These are phyloP conservation scores for Plasmopara viticola DNA, from an alignment of 352 stramenopile species.

Conservation along the genomic window DNA sequence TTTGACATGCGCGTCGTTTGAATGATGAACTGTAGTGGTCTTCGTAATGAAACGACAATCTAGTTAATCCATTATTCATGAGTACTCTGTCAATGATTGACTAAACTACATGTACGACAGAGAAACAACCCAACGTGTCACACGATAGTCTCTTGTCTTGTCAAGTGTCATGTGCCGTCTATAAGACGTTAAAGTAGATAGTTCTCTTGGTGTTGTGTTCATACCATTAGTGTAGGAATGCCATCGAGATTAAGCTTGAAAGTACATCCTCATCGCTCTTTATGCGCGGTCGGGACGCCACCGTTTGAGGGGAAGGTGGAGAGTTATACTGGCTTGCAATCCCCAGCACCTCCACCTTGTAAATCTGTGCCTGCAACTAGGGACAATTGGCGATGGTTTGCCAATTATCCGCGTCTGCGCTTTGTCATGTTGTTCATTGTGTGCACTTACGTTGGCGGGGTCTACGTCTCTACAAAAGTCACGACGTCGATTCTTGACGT, in stretches of 20 bases:
- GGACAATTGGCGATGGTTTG: slow-evolving; percentile 18
- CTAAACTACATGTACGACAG: not conserved
- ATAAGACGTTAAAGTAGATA: no score
- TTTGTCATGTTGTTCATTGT: slow-evolving; percentile 49
- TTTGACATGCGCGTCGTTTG: slow-evolving; percentile 69
- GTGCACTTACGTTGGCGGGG: slow-evolving; percentile 36
- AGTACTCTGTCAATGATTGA: slow-evolving; percentile 37
- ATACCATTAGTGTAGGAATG: slow-evolving; percentile 6
- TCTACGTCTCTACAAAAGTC: slow-evolving; percentile 35
- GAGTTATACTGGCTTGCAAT: slow-evolving; percentile 13
- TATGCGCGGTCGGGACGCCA: slow-evolving; percentile 1
- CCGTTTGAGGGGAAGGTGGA: slow-evolving; percentile 6
- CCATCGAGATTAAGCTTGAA: slow-evolving; percentile 13
- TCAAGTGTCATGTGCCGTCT: no score
- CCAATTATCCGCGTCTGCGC: slow-evolving; percentile 38
- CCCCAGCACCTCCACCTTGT: slow-evolving; percentile 10
- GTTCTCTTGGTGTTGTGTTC: no score
- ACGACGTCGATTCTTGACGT: slow-evolving; percentile 24
- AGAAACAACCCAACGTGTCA: not conserved
- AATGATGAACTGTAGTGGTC: slow-evolving; percentile 40
- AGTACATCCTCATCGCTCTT: slow-evolving; percentile 20
- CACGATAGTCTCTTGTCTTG: no score
- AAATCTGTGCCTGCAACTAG: slow-evolving; percentile 1
- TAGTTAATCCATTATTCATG: slow-evolving; percentile 78
- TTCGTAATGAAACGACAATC: slow-evolving; percentile 73